phyloP scores from a whole-genome alignment of 2,329 filamentous ascomycete species.

The Hirsutella rhossiliensis region DNA sequence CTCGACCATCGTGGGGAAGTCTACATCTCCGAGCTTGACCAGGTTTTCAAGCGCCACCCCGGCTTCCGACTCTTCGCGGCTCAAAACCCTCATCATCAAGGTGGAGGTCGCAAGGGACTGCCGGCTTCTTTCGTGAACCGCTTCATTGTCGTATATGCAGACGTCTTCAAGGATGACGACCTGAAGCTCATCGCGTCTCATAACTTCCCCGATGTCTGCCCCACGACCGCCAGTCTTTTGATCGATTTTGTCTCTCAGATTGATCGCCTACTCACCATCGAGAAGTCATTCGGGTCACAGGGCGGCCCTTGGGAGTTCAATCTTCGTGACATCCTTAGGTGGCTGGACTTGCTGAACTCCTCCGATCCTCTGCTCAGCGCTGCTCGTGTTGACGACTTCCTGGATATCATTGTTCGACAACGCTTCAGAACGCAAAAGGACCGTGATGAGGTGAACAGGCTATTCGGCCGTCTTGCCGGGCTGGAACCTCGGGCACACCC shows the following conservation, averaged over 20 bases:
- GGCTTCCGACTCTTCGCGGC: constrained; percentile 93
- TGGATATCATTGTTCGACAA: constrained; percentile 73
- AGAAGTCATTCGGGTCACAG: constrained; percentile 45
- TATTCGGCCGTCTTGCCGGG: constrained; percentile 57
- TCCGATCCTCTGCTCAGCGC: constrained; percentile 47
- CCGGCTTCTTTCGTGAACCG: constrained; percentile 96
- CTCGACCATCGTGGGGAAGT: constrained; percentile 93
- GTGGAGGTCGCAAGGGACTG: constrained; percentile 86
- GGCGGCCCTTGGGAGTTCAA: constrained; percentile 94
- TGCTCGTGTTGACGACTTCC: constrained; percentile 56
- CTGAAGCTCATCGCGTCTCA: constrained; percentile 69
- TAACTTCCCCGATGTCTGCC: constrained; percentile 55
- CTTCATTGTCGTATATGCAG: constrained; percentile 95
- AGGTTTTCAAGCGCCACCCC: constrained; percentile 80
- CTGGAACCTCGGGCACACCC: constrained; percentile 41
- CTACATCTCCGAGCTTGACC: constrained; percentile 89
- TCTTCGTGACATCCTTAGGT: constrained; percentile 77
- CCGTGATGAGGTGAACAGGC: constrained; percentile 45
- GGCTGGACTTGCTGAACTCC: constrained; percentile 54
- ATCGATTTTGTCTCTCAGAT: constrained; percentile 74
- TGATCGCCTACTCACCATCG: constrained; percentile 55
- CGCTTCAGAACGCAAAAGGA: constrained; percentile 70
- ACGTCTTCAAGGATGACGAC: constrained; percentile 74
- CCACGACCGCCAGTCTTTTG: constrained; percentile 49
- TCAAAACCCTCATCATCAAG: constrained; percentile 95